Evolutionary conservation across 805 yeast genomes (phyloP).

Genomic region (Hanseniaspora pseudoguilliermondii): DNA sequence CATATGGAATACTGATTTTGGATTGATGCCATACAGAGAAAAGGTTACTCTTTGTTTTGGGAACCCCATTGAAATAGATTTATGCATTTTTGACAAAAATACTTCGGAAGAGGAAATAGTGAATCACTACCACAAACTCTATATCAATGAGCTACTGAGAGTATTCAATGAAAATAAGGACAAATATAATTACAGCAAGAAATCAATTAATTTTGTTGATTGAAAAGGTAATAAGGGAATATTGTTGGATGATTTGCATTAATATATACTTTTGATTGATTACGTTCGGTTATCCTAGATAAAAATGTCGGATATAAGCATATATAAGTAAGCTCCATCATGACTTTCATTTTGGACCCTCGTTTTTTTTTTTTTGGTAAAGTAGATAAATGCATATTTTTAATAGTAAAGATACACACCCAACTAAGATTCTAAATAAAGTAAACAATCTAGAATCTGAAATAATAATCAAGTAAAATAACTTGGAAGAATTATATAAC

Average conservation of each 20-base stretch:
- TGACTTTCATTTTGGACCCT: too few species aligned
- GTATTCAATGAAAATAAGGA: conserved; percentile 57
- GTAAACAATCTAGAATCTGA: too few species aligned
- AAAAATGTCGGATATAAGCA: too few species aligned
- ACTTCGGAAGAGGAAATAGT: conserved; percentile 34
- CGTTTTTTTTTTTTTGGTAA: too few species aligned
- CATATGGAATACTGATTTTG: conserved; percentile 81
- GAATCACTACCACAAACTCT: conserved; percentile 58
- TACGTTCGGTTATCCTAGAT: too few species aligned
- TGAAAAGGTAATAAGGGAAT: neutral
- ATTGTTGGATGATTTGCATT: too few species aligned
- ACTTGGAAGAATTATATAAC: neutral
- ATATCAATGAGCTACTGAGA: conserved; percentile 48
- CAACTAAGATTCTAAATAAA: too few species aligned
- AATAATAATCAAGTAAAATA: neutral
- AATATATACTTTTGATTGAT: too few species aligned
- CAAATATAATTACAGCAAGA: conserved; percentile 29
- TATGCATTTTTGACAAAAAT: conserved; percentile 30
- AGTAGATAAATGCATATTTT: too few species aligned
- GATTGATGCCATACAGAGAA: conserved; percentile 72
- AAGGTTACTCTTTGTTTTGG: conserved; percentile 71
- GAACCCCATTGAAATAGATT: conserved; percentile 49
- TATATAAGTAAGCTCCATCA: too few species aligned
- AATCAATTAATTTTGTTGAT: conserved; percentile 23
- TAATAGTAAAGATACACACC: too few species aligned